A percentile compares a stretch with the other conserved stretches of the same genome.
These are phyloP conservation scores for Triglochin maritima DNA, from an alignment of 106 monocot species.

Conservation along the genomic window DNA sequence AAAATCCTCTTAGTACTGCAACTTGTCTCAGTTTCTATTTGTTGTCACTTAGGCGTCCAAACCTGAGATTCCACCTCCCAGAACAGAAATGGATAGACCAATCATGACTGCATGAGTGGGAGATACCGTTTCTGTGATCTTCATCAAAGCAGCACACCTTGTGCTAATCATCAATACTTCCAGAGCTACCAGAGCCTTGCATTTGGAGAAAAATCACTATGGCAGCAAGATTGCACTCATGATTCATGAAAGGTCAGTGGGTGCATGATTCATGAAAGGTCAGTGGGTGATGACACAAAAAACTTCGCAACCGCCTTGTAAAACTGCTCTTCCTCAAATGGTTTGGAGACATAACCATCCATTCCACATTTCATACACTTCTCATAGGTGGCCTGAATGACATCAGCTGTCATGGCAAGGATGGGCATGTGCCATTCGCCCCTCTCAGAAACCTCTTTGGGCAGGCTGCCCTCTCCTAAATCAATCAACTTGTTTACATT, in stretches of 20 bases:
- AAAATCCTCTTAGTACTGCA: too few relatives aligned
- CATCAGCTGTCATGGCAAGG: constrained; percentile 97
- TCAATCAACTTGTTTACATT: constrained; percentile 28
- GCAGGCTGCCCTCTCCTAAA: not conserved
- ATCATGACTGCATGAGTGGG: too few relatives aligned
- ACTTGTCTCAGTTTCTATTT: too few relatives aligned
- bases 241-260: not conserved
- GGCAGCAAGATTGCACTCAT: too few relatives aligned
- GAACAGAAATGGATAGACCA: too few relatives aligned
- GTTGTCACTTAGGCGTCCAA: too few relatives aligned
- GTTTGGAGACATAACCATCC: constrained; percentile 97
- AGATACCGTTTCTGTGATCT: too few relatives aligned
- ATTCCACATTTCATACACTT: constrained; percentile 89
- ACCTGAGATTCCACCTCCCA: too few relatives aligned
- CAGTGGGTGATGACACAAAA: constrained; percentile 6
- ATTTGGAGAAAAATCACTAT: too few relatives aligned
- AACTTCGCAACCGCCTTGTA: constrained; percentile 77
- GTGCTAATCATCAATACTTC: too few relatives aligned
- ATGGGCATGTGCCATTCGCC: constrained; percentile 59
- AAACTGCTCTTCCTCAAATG: constrained; percentile 81
- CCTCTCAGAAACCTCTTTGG: constrained; percentile 1
- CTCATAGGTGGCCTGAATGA: constrained; percentile 89
- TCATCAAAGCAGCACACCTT: too few relatives aligned
- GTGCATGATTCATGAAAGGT: constrained; percentile 2
- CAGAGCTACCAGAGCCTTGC: too few relatives aligned